Evolutionary conservation across 2,329 filamentous ascomycete genomes (phyloP).

Genomic region (Diaporthe aspalathi): DNA sequence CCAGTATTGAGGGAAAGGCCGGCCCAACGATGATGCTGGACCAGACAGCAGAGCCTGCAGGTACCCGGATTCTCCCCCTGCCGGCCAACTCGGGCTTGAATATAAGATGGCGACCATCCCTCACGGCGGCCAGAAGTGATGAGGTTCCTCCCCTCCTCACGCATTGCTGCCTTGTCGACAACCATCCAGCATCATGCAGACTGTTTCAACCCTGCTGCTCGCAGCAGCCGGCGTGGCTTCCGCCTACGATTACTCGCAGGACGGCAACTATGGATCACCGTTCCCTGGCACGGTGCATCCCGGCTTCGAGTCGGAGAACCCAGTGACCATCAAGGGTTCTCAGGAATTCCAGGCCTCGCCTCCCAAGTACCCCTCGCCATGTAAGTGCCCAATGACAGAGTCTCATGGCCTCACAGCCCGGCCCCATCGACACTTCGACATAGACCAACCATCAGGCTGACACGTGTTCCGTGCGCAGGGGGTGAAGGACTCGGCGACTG

Average conservation of each 20-base stretch:
- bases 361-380: slow-evolving; percentile 33
- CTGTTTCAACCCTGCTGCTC: slow-evolving; percentile 29
- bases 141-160: neutral
- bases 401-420: neutral
- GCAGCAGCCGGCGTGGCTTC: slow-evolving; percentile 28
- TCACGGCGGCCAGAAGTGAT: neutral
- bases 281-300: slow-evolving; percentile 15
- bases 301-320: slow-evolving; percentile 32
- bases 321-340: slow-evolving; percentile 23
- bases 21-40: neutral
- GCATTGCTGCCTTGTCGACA: slow-evolving; percentile 32
- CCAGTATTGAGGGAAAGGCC: neutral
- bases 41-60: no score
- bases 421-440: neutral
- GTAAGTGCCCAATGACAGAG: neutral
- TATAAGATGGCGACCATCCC: slow-evolving; percentile 17
- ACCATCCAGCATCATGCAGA: slow-evolving; percentile 36
- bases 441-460: neutral
- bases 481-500: slow-evolving; percentile 52
- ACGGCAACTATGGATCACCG: slow-evolving; percentile 32
- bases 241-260: slow-evolving; percentile 31
- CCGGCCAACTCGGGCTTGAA: neutral
- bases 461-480: neutral
- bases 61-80: neutral
- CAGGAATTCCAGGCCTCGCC: slow-evolving; percentile 27